A percentile compares a stretch with the other conserved stretches of the same genome.
phyloP scores from a whole-genome alignment of 768 basidiomycete species.

The Lactifluus subvellereus region DNA sequence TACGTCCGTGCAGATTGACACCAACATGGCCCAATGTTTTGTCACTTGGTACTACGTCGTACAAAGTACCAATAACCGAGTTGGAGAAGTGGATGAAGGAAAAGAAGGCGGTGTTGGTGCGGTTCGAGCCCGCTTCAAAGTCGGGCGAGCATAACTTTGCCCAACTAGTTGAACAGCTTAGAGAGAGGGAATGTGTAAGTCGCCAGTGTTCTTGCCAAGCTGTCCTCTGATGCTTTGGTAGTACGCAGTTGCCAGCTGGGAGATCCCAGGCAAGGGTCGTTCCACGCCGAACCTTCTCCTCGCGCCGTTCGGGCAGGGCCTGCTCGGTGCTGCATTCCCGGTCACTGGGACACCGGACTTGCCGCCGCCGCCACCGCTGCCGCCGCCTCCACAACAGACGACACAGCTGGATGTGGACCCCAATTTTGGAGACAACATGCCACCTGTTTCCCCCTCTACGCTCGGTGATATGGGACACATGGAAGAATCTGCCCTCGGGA shows the following conservation, averaged over 20 bases:
- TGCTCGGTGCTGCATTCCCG: slow-evolving; percentile 20
- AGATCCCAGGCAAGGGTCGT: slow-evolving; percentile 14
- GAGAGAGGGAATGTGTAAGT: slow-evolving; percentile 16
- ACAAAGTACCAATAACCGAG: slow-evolving; percentile 11
- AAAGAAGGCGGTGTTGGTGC: slow-evolving; percentile 2
- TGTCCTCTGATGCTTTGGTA: not conserved
- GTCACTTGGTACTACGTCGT: slow-evolving; percentile 3
- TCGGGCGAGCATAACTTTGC: slow-evolving; percentile 6
- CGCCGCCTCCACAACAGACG: no score
- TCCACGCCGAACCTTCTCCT: slow-evolving; percentile 18
- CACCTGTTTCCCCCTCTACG: no score
- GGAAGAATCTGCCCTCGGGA: no score
- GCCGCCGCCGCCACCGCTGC: no score
- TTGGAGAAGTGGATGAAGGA: slow-evolving; percentile 18
- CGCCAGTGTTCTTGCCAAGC: not conserved
- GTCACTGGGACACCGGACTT: slow-evolving; percentile 13
- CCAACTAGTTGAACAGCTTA: slow-evolving; percentile 13
- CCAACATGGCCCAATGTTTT: slow-evolving; percentile 20
- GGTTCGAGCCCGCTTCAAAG: slow-evolving; percentile 2
- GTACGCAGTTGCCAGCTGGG: slow-evolving; percentile 23
- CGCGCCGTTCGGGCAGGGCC: slow-evolving; percentile 13
- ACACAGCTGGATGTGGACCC: no score
- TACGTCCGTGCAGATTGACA: not conserved
- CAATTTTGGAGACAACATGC: no score
- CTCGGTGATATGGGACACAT: no score